Evolutionary conservation across 1,284 basidiomycete genomes (phyloP).

Genomic region (Microbotryomycetes sp.): DNA sequence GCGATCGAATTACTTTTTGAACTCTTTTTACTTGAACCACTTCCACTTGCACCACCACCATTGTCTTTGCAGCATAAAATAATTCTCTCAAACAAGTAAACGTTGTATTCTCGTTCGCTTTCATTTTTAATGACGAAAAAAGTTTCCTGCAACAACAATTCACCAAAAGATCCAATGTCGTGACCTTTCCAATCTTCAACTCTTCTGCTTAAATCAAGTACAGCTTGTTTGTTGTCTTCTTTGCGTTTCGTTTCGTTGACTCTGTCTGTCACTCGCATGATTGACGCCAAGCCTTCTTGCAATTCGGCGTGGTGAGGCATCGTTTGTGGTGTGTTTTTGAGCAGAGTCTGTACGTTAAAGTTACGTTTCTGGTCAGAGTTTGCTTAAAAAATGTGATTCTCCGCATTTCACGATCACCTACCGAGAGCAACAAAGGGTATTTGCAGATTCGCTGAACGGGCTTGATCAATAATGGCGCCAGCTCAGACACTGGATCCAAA

Average conservation of each 20-base stretch:
- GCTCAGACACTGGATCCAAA: slow-evolving; percentile 54
- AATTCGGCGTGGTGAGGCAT: slow-evolving; percentile 77
- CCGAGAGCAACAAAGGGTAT: slow-evolving; percentile 61
- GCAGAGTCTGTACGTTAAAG: slow-evolving; percentile 39
- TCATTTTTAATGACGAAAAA: slow-evolving; percentile 96
- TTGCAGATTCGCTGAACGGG: slow-evolving; percentile 72
- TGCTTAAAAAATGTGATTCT: not conserved
- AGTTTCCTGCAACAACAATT: slow-evolving; percentile 85
- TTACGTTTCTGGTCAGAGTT: not conserved
- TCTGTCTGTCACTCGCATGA: slow-evolving; percentile 87
- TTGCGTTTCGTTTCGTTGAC: slow-evolving; percentile 90
- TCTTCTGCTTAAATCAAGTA: slow-evolving; percentile 77
- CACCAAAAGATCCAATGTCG: slow-evolving; percentile 86
- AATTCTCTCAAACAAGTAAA: slow-evolving; percentile 98
- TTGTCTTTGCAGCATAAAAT: slow-evolving; percentile 94
- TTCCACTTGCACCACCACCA: slow-evolving; percentile 48
- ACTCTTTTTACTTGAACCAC: slow-evolving; percentile 44
- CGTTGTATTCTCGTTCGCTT: slow-evolving; percentile 94
- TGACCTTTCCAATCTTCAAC: slow-evolving; percentile 99
- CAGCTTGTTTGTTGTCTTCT: slow-evolving; percentile 74
- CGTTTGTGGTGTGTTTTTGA: slow-evolving; percentile 58
- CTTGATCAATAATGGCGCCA: slow-evolving; percentile 76
- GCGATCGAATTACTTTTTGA: slow-evolving; percentile 37
- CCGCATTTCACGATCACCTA: no score
- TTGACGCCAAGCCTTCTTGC: slow-evolving; percentile 71